A percentile compares a stretch with the other conserved stretches of the same genome.
These are phyloP conservation scores for Chaetomium globosum DNA, from an alignment of 2,329 filamentous ascomycete species.

Conservation along the genomic window DNA sequence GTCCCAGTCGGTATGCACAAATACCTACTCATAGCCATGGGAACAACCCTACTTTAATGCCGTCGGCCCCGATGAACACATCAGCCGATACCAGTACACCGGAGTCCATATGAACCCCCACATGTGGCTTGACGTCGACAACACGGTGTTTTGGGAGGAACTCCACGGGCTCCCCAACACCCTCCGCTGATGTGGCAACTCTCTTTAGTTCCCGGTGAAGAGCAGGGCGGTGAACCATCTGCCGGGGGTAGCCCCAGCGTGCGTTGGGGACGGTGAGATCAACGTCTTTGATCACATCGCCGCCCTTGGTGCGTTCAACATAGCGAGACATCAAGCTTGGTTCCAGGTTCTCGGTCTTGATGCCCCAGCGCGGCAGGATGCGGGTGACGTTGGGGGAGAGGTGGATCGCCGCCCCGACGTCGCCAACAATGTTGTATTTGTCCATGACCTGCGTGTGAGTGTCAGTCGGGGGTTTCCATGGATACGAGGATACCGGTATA, in stretches of 20 bases:
- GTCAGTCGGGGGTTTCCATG: background rate
- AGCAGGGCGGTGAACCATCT: constrained; percentile 55
- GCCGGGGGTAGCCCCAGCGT: constrained; percentile 56
- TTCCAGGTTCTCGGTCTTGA: constrained; percentile 45
- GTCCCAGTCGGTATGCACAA: background rate
- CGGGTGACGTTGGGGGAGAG: constrained; percentile 64
- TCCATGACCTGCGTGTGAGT: constrained; percentile 51
- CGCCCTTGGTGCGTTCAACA: constrained; percentile 33
- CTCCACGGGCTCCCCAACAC: constrained; percentile 41
- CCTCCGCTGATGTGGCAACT: constrained; percentile 45
- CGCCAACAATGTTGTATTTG: constrained; percentile 56
- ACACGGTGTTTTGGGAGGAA: constrained; percentile 50
- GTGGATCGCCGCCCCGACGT: constrained; percentile 65
- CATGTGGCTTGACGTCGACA: constrained; percentile 46
- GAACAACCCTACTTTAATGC: constrained; percentile 46
- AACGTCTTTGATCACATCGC: constrained; percentile 36
- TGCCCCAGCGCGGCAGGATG: constrained; percentile 50
- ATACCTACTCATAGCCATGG: background rate
- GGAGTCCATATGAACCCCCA: constrained; percentile 48
- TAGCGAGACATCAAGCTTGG: constrained; percentile 39
- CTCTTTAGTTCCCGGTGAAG: constrained; percentile 57
- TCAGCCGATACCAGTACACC: constrained; percentile 50
- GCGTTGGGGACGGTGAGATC: constrained; percentile 44
- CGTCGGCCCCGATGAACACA: constrained; percentile 58
- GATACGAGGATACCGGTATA: background rate